Conservation (phyloP, 2,329 filamentous ascomycete species). For the Sporothrix pseudoabietina region DNA sequence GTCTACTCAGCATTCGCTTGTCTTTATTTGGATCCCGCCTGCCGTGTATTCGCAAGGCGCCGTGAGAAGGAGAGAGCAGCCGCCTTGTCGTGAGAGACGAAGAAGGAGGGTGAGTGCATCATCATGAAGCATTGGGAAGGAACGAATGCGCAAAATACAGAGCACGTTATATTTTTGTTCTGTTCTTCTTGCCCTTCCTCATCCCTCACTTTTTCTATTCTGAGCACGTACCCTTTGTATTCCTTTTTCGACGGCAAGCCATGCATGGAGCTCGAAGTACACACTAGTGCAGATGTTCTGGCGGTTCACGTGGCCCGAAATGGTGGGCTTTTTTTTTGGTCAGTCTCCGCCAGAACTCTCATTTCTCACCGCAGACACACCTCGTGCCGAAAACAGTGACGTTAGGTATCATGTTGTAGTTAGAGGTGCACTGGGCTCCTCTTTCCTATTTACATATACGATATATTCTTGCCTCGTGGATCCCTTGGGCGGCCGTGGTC, state of each 20-base stretch:
- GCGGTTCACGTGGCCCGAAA: slow-evolving; percentile 27
- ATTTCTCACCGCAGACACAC: slow-evolving; percentile 12
- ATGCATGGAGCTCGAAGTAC: not conserved
- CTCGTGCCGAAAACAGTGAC: not conserved
- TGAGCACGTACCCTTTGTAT: not conserved
- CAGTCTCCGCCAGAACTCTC: no score
- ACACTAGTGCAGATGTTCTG: not conserved
- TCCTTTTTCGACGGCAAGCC: not conserved
- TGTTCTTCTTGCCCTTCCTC: not conserved
- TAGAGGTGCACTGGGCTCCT: not conserved
- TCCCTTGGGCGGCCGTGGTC: slow-evolving; percentile 15
- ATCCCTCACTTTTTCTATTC: not conserved
- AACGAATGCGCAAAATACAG: not conserved
- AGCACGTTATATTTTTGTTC: not conserved
- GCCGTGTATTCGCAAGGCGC: not conserved
- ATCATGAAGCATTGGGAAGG: slow-evolving; percentile 5
- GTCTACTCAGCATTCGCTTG: not conserved
- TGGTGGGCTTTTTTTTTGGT: not conserved
- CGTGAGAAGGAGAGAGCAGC: not conserved
- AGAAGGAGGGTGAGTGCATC: slow-evolving; percentile 10
- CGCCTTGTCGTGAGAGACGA: not conserved
- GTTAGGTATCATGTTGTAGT: not conserved
- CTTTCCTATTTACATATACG: not conserved
- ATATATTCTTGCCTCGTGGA: not conserved
- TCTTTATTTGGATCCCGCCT: not conserved